Base-by-base conservation (phyloP, 768 basidiomycete genomes). In the Dendrothele bispora region DNA sequence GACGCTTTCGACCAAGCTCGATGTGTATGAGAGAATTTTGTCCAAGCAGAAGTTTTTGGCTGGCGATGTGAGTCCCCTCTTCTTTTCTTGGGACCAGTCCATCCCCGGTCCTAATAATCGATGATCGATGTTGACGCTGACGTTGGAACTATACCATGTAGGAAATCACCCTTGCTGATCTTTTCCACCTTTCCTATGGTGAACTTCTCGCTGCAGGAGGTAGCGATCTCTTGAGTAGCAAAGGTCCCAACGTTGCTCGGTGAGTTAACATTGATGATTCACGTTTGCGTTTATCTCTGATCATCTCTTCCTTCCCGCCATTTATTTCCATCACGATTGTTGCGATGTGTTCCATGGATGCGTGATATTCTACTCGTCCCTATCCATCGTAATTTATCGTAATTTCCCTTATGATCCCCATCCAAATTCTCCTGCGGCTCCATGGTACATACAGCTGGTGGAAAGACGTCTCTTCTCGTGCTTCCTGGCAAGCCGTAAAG, bases 21-120 rank as follows among this genome's bases (percentile, higher is more conserved):
- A 77, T 15, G 77, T 56, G 4, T 84, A 83, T 50, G 74, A 84
- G 8, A 56, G 52, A 14, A 78, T 86, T 30, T 67, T 84, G 14
- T 59, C 64, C 17, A 82, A 78, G 59, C 73, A 77, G 28, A 61
- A 67, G 26, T 84, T 81, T 53, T 60, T 83, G 5, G 77, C 77
- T 24, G 83, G 84, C n/a, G 66, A 80, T 52, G 82, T 78, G 50
- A 50, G 72, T n/a, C n/a, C n/a, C n/a, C n/a, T n/a, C n/a, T n/a
- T n/a, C n/a, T n/a, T 24, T 27, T 26, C 37, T 18, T 11, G 15
- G 18, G 20, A 18, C 29, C 14, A 28, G 17, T 36, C 17, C 18
- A 30, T 11, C 32, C n/a, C 18, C 34, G 48, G 25, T n/a, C 36
- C n/a, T n/a, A n/a, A n/a, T n/a, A n/a, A n/a, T n/a, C n/a, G n/a